Conservation (phyloP, 139 green algal species). For the Closterium sp. region DNA sequence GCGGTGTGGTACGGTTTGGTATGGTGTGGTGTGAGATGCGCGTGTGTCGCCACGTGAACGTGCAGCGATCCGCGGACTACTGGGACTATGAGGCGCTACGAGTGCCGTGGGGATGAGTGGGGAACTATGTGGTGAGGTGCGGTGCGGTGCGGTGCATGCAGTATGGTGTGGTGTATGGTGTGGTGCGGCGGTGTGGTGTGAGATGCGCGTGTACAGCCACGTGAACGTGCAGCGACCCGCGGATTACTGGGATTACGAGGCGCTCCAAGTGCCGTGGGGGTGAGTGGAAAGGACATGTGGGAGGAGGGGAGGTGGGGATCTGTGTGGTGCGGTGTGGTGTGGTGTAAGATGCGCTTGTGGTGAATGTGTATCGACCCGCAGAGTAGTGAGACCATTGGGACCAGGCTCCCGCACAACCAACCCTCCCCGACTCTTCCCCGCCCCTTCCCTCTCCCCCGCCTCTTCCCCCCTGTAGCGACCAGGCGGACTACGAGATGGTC, state of each 20-base stretch:
- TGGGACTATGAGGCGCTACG: background rate
- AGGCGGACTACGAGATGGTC: slow-evolving; percentile 82
- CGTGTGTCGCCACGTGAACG: background rate
- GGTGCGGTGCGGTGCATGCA: too few species aligned
- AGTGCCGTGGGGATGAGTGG: too few species aligned
- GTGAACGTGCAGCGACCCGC: background rate
- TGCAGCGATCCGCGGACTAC: background rate
- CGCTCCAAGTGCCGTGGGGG: background rate
- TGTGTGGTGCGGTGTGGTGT: background rate
- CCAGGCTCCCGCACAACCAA: too few species aligned
- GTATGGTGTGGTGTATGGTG: too few species aligned
- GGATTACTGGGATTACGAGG: background rate
- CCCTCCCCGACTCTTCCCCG: too few species aligned
- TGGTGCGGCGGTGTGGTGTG: background rate
- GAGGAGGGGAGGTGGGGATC: too few species aligned
- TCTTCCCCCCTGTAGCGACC: slow-evolving; percentile 5
- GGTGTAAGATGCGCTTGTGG: background rate
- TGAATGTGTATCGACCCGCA: too few species aligned
- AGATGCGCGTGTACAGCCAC: background rate
- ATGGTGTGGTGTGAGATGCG: background rate
- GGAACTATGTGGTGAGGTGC: background rate
- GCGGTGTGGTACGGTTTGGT: too few species aligned
- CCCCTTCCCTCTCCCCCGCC: too few species aligned
- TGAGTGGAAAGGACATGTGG: background rate
- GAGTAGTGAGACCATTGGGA: too few species aligned